Base-by-base conservation (phyloP, 179 eudicot genomes). In the Beta corolliflora region DNA sequence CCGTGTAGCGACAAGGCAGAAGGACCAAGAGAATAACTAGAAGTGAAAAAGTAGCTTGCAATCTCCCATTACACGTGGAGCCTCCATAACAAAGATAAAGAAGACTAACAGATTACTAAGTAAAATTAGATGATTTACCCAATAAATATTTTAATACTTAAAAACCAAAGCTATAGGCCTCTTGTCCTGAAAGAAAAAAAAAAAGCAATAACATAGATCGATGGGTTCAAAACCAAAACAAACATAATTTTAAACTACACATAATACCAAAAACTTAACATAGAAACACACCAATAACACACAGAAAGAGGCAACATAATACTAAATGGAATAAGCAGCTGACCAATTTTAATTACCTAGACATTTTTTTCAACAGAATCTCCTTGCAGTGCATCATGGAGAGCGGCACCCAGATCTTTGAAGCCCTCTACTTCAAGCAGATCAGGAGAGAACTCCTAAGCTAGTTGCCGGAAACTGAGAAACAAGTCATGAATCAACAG, bases 401-500 rank as follows among this genome's bases (percentile, higher is more conserved):
- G 85, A 81, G 92, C 92, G 89, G 93, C 86, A 80, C 84, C 85
- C 67, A 94, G 83, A 83, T 93, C 97, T 70, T 85, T 90, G 81
- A 86, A 82, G 83, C 87, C 89, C 82, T 93, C 91, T 71, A 88
- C 63, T 71, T 94, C 95, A 18, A 89, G 89, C 81, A 85, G 82
- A 79, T 94, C 94, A 36, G 90, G 83, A 84, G 93, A 83, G 71
- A 89, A 78, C 53, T 90, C n/a, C 91, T 23, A 91, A 86, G 87
- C 89, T 86, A 77, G 93, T 83, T 78, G 93, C 91, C 68, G 98
- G 97, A 87, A 91, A 97, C 99, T 97, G 82, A 55, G 81, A 52
- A 76, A 82, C 36, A 69, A 74, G 19, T 19, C 76, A 50, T 52
- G n/a, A 77, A 81, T 79, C 46, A 76, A 9, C 3, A 75, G 56